Conservation (phyloP, 225 moss, liverwort and hornwort species). For the Pseudoscleropodium purum region DNA sequence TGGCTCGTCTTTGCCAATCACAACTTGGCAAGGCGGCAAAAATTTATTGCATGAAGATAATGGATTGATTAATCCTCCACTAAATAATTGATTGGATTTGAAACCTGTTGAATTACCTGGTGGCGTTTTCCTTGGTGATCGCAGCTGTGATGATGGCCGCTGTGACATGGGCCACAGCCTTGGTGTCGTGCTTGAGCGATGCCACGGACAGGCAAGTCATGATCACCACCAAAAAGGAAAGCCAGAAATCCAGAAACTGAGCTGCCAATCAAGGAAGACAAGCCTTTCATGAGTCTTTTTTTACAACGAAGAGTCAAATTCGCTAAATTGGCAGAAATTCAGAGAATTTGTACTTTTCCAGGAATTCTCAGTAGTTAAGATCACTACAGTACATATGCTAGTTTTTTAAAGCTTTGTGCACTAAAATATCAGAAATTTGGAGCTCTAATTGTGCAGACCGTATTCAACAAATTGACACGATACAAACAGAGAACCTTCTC, state of each 20-base stretch:
- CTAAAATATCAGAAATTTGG: no score
- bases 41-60: neutral
- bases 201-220: constrained; percentile 68
- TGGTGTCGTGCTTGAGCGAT: constrained; percentile 43
- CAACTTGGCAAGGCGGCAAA: neutral
- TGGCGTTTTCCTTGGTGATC: constrained; percentile 65
- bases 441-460: neutral
- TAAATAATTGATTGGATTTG: neutral
- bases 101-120: constrained; percentile 28
- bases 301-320: neutral
- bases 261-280: constrained; percentile 9
- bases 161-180: constrained; percentile 60
- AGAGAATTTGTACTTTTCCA: neutral
- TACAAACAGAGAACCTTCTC: neutral
- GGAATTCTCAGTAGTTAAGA: neutral
- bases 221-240: constrained; percentile 72
- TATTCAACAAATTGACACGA: neutral
- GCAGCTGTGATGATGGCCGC: constrained; percentile 66
- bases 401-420: neutral
- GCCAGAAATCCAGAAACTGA: constrained; percentile 98
- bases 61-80: neutral
- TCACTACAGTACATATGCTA: neutral
- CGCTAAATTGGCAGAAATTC: no score
- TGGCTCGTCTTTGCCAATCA: neutral
- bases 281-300: neutral